A percentile compares a stretch with the other conserved stretches of the same genome.
Conservation (phyloP, 208 protist genomes). For the Trypanosoma cruzi region DNA sequence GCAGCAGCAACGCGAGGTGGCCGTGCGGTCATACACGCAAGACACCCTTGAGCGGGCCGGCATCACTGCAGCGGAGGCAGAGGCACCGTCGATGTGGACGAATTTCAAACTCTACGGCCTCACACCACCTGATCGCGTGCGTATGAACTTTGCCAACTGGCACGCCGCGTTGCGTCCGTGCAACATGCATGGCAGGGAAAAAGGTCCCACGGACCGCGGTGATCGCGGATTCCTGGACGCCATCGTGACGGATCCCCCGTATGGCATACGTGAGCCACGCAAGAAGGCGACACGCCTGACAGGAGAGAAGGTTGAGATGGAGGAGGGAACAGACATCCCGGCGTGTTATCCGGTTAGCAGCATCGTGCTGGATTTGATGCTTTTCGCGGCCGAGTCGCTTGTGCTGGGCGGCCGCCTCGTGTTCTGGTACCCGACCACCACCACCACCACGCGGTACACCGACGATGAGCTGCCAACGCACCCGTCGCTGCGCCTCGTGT, state of each 20-base stretch:
- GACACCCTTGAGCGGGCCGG: slow-evolving; percentile 24
- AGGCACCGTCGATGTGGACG: slow-evolving; percentile 55
- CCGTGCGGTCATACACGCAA: slow-evolving; percentile 35
- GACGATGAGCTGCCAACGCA: slow-evolving; percentile 91
- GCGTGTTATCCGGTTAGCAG: slow-evolving; percentile 24
- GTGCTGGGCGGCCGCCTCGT: slow-evolving; percentile 87
- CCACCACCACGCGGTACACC: slow-evolving; percentile 89
- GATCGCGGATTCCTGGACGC: slow-evolving; percentile 82
- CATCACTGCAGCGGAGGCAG: slow-evolving; percentile 45
- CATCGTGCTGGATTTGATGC: slow-evolving; percentile 89
- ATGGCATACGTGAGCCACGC: slow-evolving; percentile 84
- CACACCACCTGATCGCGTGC: slow-evolving; percentile 63
- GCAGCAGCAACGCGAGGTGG: slow-evolving; percentile 68
- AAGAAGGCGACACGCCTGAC: slow-evolving; percentile 32
- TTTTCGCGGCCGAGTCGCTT: slow-evolving; percentile 91
- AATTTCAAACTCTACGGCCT: slow-evolving; percentile 93
- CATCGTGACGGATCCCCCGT: slow-evolving; percentile 94
- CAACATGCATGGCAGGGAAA: neutral
- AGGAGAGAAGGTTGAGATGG: neutral
- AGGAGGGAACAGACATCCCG: slow-evolving; percentile 49
- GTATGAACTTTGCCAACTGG: slow-evolving; percentile 88
- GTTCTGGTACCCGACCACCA: slow-evolving; percentile 96
- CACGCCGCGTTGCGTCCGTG: slow-evolving; percentile 28
- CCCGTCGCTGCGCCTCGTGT: slow-evolving; percentile 82
- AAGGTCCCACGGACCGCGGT: neutral